These are phyloP conservation scores for Schizothecium vesticola DNA, from an alignment of 495 filamentous ascomycete species.

Conservation along the genomic window DNA sequence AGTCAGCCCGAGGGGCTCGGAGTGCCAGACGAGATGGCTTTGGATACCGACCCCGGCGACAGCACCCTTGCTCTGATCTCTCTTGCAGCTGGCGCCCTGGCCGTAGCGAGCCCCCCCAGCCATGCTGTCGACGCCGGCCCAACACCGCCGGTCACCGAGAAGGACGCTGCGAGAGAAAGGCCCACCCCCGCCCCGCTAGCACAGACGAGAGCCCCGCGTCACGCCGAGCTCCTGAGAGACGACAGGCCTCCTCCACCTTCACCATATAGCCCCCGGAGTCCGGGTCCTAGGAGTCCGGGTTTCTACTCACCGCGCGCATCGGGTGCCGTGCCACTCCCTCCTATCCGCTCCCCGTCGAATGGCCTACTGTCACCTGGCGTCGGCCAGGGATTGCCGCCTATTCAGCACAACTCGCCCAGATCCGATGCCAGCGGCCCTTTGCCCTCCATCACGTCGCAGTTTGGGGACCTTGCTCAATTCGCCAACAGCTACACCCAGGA, in stretches of 20 bases:
- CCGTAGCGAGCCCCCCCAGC: conserved; percentile 21
- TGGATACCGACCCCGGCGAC: conserved; percentile 19
- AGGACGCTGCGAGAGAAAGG: conserved; percentile 19
- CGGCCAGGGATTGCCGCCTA: conserved; percentile 44
- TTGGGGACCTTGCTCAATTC: conserved; percentile 48
- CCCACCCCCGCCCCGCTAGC: conserved; percentile 18
- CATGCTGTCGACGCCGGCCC: conserved; percentile 22
- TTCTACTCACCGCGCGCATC: conserved; percentile 26
- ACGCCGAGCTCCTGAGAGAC: conserved; percentile 12
- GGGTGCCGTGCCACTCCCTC: conserved; percentile 19
- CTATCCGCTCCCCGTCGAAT: conserved; percentile 12
- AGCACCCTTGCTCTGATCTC: conserved; percentile 36
- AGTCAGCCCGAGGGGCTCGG: conserved; percentile 18
- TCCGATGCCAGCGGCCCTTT: conserved; percentile 37
- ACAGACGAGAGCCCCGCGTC: conserved; percentile 16
- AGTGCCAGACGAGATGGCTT: conserved; percentile 5
- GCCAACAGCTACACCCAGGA: conserved; percentile 55
- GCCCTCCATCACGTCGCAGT: conserved; percentile 41
- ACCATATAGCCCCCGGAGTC: conserved; percentile 21
- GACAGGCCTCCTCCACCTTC: conserved; percentile 18
- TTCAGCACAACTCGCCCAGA: conserved; percentile 43
- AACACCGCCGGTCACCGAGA: conserved; percentile 25
- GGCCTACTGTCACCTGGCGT: conserved; percentile 25
- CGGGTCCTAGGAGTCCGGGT: conserved; percentile 10
- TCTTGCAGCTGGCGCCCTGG: conserved; percentile 36